phyloP scores from a whole-genome alignment of 176 grass and related monocot genomes.

The Chrysopogon serrulatus region DNA sequence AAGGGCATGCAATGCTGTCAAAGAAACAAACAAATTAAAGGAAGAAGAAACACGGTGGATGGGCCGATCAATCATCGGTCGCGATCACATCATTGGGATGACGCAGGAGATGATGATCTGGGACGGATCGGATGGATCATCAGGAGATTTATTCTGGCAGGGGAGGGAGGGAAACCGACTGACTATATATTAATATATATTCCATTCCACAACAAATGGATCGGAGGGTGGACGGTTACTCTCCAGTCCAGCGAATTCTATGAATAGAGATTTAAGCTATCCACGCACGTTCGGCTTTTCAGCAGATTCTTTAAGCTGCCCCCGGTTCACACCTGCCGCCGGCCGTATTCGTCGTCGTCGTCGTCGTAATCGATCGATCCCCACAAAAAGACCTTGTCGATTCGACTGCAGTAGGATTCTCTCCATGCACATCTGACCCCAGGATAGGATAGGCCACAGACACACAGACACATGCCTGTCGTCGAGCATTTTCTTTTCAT shows the following conservation, averaged over 20 bases:
- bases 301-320: constrained; percentile 10
- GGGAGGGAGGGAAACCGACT: not conserved
- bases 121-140: not conserved
- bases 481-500: not conserved
- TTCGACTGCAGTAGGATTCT: not conserved
- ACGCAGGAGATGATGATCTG: not conserved
- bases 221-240: not conserved
- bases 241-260: not conserved
- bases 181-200: too few relatives aligned
- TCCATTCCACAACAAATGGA: too few relatives aligned
- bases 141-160: not conserved
- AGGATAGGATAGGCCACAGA: not conserved
- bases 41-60: too few relatives aligned
- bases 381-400: not conserved
- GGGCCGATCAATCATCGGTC: not conserved
- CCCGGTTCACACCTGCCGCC: constrained; percentile 26
- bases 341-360: not conserved
- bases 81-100: not conserved
- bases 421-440: not conserved
- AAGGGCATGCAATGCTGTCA: too few relatives aligned
- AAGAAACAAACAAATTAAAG: too few relatives aligned
- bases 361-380: not conserved
- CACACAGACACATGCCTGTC: not conserved
- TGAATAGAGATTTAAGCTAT: too few relatives aligned
- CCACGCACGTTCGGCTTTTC: not conserved